Evolutionary conservation across 2,329 filamentous ascomycete genomes (phyloP).

Genomic region (Aureobasidium sp.): DNA sequence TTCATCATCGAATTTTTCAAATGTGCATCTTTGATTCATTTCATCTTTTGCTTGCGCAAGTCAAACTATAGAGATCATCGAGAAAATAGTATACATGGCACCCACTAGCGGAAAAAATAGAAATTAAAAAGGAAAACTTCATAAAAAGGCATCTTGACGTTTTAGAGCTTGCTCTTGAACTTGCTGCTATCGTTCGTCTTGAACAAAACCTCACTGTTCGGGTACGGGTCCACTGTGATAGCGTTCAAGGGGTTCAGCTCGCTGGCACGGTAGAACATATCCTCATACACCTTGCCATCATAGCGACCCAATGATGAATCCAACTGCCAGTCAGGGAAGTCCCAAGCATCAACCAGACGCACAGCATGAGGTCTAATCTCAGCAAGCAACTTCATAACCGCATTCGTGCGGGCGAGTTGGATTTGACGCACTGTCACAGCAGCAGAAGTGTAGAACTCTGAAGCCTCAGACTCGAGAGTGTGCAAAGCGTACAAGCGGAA

Average conservation of each 20-base stretch:
- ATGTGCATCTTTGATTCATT: too few species aligned
- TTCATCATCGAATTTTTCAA: too few species aligned
- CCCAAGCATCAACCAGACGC: constrained; percentile 65
- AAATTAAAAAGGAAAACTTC: too few species aligned
- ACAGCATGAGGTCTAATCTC: constrained; percentile 69
- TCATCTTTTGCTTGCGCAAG: too few species aligned
- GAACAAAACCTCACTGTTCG: constrained; percentile 54
- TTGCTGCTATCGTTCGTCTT: constrained; percentile 48
- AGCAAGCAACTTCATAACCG: constrained; percentile 62
- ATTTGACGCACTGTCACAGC: constrained; percentile 69
- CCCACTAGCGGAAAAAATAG: too few species aligned
- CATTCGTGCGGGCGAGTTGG: constrained; percentile 58
- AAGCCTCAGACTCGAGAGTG: constrained; percentile 61
- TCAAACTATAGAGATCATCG: too few species aligned
- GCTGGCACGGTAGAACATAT: constrained; percentile 65
- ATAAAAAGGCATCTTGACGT: too few species aligned
- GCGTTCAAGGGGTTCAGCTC: constrained; percentile 68
- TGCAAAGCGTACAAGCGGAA: constrained; percentile 60
- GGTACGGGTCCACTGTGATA: constrained; percentile 65
- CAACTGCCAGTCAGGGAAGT: constrained; percentile 71
- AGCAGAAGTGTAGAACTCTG: constrained; percentile 64
- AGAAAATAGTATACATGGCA: too few species aligned
- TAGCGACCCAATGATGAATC: constrained; percentile 63
- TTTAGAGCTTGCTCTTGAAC: constrained; percentile 44
- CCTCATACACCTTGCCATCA: constrained; percentile 71